phyloP scores from a whole-genome alignment of 139 green algal genomes.

The Pleodorina starrii region DNA sequence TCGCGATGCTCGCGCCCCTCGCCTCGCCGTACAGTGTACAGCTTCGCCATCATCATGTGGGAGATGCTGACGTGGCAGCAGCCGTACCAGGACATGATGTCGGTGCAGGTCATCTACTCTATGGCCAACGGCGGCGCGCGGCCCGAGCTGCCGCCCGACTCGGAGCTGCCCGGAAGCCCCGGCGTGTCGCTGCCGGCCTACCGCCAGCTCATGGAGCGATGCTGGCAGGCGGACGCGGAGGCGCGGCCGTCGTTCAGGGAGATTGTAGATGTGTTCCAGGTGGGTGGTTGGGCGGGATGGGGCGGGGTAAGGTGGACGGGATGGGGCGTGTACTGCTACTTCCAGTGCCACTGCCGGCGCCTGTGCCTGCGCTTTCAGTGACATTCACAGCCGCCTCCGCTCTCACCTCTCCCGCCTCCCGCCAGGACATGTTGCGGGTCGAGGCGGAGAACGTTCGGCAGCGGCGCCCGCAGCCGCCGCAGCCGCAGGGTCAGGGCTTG shows the following conservation, averaged over 20 bases:
- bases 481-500: not conserved
- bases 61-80: conserved; percentile 90
- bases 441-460: not conserved
- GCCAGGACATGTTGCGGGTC: conserved; percentile 13
- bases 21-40: conserved; percentile 54
- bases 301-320: not conserved
- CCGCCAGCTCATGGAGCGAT: conserved; percentile 77
- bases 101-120: conserved; percentile 75
- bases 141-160: conserved; percentile 71
- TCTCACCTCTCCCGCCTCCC: too few species aligned
- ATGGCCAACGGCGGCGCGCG: conserved; percentile 73
- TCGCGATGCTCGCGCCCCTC: too few species aligned
- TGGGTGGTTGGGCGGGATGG: not conserved
- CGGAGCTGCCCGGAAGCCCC: conserved; percentile 64
- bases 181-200: conserved; percentile 54
- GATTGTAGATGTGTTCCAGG: conserved; percentile 63
- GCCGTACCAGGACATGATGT: conserved; percentile 85
- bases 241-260: conserved; percentile 76
- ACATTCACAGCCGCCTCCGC: too few species aligned
- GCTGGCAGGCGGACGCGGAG: conserved; percentile 72
- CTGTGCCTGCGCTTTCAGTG: too few species aligned
- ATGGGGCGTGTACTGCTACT: too few species aligned
- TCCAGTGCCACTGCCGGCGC: too few species aligned
- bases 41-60: conserved; percentile 80
- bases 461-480: not conserved